Evolutionary conservation across 805 yeast genomes (phyloP).

Genomic region (Candida broadrunensis): DNA sequence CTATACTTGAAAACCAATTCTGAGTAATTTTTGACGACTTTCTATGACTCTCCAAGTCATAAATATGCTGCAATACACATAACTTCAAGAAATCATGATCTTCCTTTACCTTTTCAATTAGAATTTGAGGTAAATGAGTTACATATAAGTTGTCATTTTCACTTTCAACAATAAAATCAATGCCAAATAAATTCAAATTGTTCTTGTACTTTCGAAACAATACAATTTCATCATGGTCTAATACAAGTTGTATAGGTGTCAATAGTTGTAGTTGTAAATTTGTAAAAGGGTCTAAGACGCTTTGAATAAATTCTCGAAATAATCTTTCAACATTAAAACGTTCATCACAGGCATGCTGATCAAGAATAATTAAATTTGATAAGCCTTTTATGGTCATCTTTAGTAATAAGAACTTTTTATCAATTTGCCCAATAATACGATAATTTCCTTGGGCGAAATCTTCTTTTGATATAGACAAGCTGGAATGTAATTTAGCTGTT

Average conservation of each 20-base stretch:
- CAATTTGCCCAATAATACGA: slow-evolving; percentile 55
- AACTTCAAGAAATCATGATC: slow-evolving; percentile 27
- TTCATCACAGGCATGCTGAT: slow-evolving; percentile 88
- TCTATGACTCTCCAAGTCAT: slow-evolving; percentile 35
- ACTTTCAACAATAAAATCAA: slow-evolving; percentile 6
- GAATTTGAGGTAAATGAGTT: slow-evolving; percentile 44
- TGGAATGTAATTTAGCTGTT: neutral
- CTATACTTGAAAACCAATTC: slow-evolving; percentile 18
- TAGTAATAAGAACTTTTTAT: slow-evolving; percentile 59
- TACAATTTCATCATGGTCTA: slow-evolving; percentile 5
- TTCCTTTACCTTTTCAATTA: slow-evolving; percentile 27
- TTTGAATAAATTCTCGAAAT: slow-evolving; percentile 33
- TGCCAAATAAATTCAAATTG: slow-evolving; percentile 17
- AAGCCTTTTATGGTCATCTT: slow-evolving; percentile 11
- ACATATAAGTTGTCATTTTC: slow-evolving; percentile 15
- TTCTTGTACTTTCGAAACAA: slow-evolving; percentile 9
- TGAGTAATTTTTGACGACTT: slow-evolving; percentile 41
- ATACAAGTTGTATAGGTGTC: slow-evolving; percentile 1
- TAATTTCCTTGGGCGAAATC: slow-evolving; percentile 13
- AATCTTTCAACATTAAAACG: slow-evolving; percentile 58
- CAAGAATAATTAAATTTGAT: slow-evolving; percentile 44
- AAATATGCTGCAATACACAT: slow-evolving; percentile 41
- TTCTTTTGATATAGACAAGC: slow-evolving; percentile 3
- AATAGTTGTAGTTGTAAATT: slow-evolving; percentile 11
- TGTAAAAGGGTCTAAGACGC: slow-evolving; percentile 17